A percentile compares a stretch with the other conserved stretches of the same genome.
These are phyloP conservation scores for Pseudogymnoascus sp. DNA, from an alignment of 2,329 filamentous ascomycete genomes.

Conservation along the genomic window DNA sequence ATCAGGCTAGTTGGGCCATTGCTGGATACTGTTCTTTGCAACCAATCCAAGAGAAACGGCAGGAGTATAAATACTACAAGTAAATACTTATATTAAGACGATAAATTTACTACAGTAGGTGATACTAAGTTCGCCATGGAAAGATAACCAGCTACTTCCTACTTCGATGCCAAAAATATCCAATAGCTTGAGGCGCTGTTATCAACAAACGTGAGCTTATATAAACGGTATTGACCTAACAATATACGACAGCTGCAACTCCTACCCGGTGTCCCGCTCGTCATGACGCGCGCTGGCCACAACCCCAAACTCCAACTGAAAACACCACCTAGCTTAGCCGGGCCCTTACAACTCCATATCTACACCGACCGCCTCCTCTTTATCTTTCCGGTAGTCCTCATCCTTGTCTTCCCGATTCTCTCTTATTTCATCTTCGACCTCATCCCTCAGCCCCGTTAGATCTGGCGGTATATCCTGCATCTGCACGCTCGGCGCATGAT, in stretches of 20 bases:
- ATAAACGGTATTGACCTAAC: not conserved
- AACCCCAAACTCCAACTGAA: not conserved
- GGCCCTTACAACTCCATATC: constrained; percentile 42
- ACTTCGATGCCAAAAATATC: not conserved
- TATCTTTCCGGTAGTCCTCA: constrained; percentile 41
- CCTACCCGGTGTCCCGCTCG: not conserved
- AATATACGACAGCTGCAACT: not conserved
- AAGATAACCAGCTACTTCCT: not conserved
- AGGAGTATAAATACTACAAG: not conserved
- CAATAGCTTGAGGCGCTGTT: not conserved
- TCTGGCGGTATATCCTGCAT: constrained; percentile 74
- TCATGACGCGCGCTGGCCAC: not conserved
- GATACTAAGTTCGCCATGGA: not conserved
- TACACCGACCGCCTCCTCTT: constrained; percentile 49
- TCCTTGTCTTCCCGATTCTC: constrained; percentile 55
- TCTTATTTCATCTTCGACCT: constrained; percentile 58
- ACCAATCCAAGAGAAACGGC: not conserved
- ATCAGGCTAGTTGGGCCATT: not conserved
- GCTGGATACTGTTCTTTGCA: too few relatives aligned
- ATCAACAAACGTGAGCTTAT: not conserved
- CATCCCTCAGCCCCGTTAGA: constrained; percentile 56
- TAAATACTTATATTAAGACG: not conserved
- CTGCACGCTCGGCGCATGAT: constrained; percentile 79
- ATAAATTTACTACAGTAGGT: not conserved
- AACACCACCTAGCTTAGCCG: not conserved